Evolutionary conservation across 225 moss, liverwort and hornwort genomes (phyloP), one percentile per base, ranked within the genome.

Genomic region (Polytrichum commune): DNA sequence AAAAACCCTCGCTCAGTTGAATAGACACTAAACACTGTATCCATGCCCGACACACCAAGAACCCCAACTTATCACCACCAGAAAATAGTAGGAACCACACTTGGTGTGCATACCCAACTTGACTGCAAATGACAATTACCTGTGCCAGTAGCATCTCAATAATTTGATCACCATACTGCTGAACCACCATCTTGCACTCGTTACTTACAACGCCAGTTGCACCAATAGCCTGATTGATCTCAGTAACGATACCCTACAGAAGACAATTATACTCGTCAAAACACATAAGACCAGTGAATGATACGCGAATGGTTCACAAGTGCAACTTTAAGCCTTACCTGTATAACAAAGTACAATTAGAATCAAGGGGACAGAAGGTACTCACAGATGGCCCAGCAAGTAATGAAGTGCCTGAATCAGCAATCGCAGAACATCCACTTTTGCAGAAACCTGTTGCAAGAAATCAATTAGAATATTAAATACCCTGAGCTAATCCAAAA

Each of bases 371-470:
- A 27, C 27, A 64, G 8, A 55, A 73, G 7, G 18, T 1, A 55
- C 93, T 72, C 74, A 92, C 97, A 77, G 94, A 83, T 29, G 97
- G 97, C 69, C 97, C 97, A 74, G 97, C 97, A 72, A 97, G 73
- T 32, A 97, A 81, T 1, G 97, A 97, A 6, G 97, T 97, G 69
- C 97, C 97, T 7, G 92, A 97, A 81, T 97, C 97, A 63, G 91
- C 92, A 68, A 97, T 92, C 25, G 97, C 97, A 67, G 90, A 74
- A 80, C 97, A 97, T 10, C 94, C 94, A 13, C 80, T 81, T 13
- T 79, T 75, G 75, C 97, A 97, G 63, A 89, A 97, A 24, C 97
- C 97, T 89, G 81, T 54, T 67, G 13, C 54, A 26, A 46, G 46
- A 16, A 46, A 3, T 13, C 13, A 16, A 46, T 13, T 46, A 10